These are phyloP conservation scores for Elsinoe batatas DNA, from an alignment of 2,329 filamentous ascomycete species.

Conservation along the genomic window DNA sequence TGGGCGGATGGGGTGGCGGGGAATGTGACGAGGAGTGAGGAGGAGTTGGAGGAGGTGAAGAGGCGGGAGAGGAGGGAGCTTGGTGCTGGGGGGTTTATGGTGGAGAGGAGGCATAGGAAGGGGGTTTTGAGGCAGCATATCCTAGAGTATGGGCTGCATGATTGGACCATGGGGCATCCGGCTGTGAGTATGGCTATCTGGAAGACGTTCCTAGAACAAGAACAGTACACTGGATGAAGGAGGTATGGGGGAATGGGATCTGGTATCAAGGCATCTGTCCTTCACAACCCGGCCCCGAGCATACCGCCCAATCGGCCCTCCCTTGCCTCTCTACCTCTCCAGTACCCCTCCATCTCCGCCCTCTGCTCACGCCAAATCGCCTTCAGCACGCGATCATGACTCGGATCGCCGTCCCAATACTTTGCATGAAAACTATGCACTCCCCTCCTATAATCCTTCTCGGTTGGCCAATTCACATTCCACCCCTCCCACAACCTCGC, in stretches of 20 bases:
- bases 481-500: conserved; percentile 29
- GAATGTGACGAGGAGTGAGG: conserved; percentile 29
- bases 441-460: conserved; percentile 28
- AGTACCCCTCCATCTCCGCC: conserved; percentile 29
- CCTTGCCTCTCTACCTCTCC: conserved; percentile 21
- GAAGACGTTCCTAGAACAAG: neutral
- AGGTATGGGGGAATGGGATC: neutral
- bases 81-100: conserved; percentile 41
- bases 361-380: conserved; percentile 28
- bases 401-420: conserved; percentile 30
- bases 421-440: conserved; percentile 32
- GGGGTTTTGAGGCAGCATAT: conserved; percentile 47
- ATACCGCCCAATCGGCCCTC: neutral
- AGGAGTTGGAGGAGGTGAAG: conserved; percentile 40
- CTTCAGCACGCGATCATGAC: conserved; percentile 27
- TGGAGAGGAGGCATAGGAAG: conserved; percentile 38
- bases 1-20: conserved; percentile 44
- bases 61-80: conserved; percentile 29
- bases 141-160: conserved; percentile 47
- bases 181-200: conserved; percentile 42
- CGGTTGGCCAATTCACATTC: conserved; percentile 33
- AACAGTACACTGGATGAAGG: neutral
- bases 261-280: neutral
- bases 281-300: neutral
- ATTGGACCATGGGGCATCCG: conserved; percentile 49